Conservation (phyloP, 106 monocot genomes). For the Acanthochlamys bracteata region DNA sequence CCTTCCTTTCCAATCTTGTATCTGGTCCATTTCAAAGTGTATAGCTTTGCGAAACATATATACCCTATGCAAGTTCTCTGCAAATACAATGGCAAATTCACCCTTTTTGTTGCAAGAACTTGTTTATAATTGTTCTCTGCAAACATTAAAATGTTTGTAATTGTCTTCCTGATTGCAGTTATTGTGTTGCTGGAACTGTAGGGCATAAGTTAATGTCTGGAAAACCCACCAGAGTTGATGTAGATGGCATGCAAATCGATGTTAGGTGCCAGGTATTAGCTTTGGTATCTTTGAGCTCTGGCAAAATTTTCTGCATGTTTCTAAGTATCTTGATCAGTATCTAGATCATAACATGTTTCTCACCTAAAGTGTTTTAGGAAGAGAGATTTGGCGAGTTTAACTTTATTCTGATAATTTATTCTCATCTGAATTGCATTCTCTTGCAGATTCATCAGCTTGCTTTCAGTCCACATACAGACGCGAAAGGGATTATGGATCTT, state of each 20-base stretch:
- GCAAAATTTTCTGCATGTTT: too few relatives aligned
- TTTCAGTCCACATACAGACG: constrained; percentile 95
- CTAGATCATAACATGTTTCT: too few relatives aligned
- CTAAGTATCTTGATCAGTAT: too few relatives aligned
- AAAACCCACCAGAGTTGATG: constrained; percentile 79
- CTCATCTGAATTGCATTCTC: neutral
- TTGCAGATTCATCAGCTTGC: constrained; percentile 87
- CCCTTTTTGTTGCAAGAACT: neutral
- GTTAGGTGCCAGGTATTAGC: constrained; percentile 73
- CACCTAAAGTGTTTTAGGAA: too few relatives aligned
- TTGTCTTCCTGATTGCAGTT: constrained; percentile 29
- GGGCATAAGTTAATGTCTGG: constrained; percentile 98
- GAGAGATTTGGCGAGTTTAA: too few relatives aligned
- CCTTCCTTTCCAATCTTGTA: too few relatives aligned
- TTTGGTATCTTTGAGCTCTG: too few relatives aligned
- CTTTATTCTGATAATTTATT: neutral
- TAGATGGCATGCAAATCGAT: constrained; percentile 75
- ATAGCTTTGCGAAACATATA: too few relatives aligned
- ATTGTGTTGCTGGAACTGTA: constrained; percentile 90
- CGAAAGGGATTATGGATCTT: constrained; percentile 99
- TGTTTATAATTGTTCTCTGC: neutral
- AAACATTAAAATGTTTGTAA: too few relatives aligned
- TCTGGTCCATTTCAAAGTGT: too few relatives aligned
- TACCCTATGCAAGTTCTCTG: too few relatives aligned
- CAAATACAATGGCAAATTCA: too few relatives aligned